phyloP scores from a whole-genome alignment of 2,329 filamentous ascomycete species.

The Trichoderma harzianum region DNA sequence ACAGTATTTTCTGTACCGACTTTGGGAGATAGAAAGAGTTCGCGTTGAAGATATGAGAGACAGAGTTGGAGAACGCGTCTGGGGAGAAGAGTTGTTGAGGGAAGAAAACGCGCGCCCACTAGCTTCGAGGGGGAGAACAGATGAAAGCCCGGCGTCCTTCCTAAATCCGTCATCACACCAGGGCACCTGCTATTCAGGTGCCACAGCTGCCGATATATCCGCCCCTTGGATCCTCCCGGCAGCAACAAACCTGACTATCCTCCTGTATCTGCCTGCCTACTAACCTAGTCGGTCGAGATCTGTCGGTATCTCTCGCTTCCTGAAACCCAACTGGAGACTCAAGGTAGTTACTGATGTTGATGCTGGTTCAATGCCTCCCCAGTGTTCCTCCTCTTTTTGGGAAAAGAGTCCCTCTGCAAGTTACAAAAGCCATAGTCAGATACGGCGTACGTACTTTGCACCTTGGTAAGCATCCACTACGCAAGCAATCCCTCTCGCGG shows the following conservation, averaged over 20 bases:
- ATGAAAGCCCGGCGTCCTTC: background rate
- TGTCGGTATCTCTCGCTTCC: background rate
- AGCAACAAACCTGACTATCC: background rate
- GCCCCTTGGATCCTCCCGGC: too few species aligned
- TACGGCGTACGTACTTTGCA: background rate
- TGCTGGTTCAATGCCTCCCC: background rate
- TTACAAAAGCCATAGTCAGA: background rate
- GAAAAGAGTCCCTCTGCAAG: background rate
- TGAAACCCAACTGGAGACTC: background rate
- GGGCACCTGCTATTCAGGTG: background rate
- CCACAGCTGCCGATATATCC: background rate
- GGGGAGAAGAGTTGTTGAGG: background rate
- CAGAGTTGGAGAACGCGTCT: background rate
- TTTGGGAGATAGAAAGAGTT: background rate
- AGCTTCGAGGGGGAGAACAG: background rate
- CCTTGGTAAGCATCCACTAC: background rate
- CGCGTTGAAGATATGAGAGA: background rate
- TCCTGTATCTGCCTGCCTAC: background rate
- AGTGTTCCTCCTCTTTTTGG: background rate
- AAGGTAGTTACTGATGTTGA: background rate
- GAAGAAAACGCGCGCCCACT: background rate
- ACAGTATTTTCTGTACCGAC: background rate
- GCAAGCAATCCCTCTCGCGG: background rate
- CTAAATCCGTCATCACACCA: background rate
- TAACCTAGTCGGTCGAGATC: background rate